These are phyloP conservation scores for Lepidium sativum DNA, from an alignment of 345 rosid genomes.

Conservation along the genomic window DNA sequence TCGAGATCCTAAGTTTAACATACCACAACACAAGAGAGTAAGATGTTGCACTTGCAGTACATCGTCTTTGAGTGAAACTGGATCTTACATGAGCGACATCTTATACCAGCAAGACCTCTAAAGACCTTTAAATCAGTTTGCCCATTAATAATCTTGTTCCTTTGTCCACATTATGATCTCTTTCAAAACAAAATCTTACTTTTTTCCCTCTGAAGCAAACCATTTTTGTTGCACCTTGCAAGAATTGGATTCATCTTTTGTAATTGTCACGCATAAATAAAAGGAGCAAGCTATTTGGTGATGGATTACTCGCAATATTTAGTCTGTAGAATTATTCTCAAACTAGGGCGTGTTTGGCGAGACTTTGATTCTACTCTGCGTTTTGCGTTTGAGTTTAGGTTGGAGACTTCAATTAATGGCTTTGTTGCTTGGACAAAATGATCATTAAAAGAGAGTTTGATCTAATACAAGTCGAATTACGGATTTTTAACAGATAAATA, in stretches of 20 bases:
- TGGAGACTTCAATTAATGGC: too few species aligned
- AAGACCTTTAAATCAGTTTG: background rate
- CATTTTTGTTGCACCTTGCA: conserved; percentile 6
- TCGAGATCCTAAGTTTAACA: conserved; percentile 62
- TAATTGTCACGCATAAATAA: background rate
- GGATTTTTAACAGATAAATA: too few species aligned
- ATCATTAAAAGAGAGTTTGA: too few species aligned
- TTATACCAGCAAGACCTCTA: conserved; percentile 21
- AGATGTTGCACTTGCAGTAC: conserved; percentile 46
- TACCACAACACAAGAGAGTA: conserved; percentile 72
- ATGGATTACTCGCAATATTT: background rate
- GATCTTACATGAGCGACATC: conserved; percentile 21
- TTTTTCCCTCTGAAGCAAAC: background rate
- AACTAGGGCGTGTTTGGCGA: too few species aligned
- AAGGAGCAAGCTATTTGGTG: background rate
- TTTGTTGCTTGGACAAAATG: too few species aligned
- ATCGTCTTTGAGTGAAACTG: conserved; percentile 29
- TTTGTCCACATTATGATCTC: conserved; percentile 4
- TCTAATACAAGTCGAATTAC: too few species aligned
- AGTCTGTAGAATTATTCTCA: too few species aligned
- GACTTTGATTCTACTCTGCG: too few species aligned
- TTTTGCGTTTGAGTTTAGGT: too few species aligned
- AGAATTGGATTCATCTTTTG: background rate
- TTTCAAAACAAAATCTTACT: background rate
- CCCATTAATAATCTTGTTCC: background rate